Conservation (phyloP, 441 rosid species). For the Adansonia madagascariensis region DNA sequence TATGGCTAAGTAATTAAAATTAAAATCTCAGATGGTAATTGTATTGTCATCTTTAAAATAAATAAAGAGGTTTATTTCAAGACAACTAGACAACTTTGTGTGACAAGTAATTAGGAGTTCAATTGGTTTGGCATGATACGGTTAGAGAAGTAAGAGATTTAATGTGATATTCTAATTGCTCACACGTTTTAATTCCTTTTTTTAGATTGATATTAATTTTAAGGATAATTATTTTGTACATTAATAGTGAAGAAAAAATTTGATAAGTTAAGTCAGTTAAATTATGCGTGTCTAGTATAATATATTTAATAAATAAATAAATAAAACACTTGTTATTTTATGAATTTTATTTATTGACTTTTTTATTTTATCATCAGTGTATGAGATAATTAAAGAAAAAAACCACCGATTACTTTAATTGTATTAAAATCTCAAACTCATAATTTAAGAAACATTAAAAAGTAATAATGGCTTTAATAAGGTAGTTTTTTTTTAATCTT, state of each 20-base stretch:
- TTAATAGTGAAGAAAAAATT: background rate
- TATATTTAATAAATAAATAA: no score
- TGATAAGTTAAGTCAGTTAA: background rate
- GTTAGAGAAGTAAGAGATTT: slow-evolving; percentile 7
- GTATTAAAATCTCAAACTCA: background rate
- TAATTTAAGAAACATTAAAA: background rate
- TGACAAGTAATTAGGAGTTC: slow-evolving; percentile 4
- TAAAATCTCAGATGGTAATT: background rate
- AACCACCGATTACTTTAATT: background rate
- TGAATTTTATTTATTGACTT: no score
- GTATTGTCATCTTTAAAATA: background rate
- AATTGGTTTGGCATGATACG: slow-evolving; percentile 20
- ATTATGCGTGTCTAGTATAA: no score
- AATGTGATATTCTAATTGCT: background rate
- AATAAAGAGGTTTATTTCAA: background rate
- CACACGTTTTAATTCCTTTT: background rate
- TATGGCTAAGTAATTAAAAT: background rate
- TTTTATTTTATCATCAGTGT: no score
- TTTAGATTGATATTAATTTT: background rate
- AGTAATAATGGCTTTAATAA: no score
- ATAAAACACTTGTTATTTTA: no score
- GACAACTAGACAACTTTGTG: slow-evolving; percentile 13
- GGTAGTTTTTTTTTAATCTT: no score
- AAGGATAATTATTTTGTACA: background rate
- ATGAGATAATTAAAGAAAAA: background rate